Evolutionary conservation across 768 basidiomycete genomes (phyloP).

Genomic region (Lentinula detonsa): DNA sequence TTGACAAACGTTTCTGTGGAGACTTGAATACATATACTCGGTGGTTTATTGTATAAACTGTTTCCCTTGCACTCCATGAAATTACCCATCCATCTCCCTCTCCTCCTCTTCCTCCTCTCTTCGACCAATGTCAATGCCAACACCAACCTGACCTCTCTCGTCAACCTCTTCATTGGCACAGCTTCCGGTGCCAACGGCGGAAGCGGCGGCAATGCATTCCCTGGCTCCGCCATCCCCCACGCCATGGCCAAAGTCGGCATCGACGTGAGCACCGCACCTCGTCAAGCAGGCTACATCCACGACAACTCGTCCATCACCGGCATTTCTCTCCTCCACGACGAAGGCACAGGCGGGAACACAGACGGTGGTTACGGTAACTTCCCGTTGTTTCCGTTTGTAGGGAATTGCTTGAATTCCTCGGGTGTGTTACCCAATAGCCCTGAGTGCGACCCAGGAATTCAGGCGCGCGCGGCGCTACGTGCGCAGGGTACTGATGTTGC

Average conservation of each 20-base stretch:
- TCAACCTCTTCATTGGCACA: conserved; percentile 47
- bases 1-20: neutral
- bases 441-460: conserved; percentile 33
- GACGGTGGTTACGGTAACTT: conserved; percentile 47
- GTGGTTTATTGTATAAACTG: too few species aligned
- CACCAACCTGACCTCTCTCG: conserved; percentile 35
- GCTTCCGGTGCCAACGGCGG: conserved; percentile 38
- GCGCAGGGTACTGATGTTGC: conserved; percentile 39
- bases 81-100: too few species aligned
- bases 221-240: conserved; percentile 42
- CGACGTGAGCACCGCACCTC: conserved; percentile 40
- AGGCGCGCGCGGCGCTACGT: conserved; percentile 32
- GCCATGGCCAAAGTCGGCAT: conserved; percentile 53
- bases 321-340: conserved; percentile 48
- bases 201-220: conserved; percentile 44
- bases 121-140: neutral
- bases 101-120: neutral
- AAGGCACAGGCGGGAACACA: conserved; percentile 48
- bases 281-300: conserved; percentile 45
- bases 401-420: neutral
- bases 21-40: neutral
- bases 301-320: conserved; percentile 35
- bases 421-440: conserved; percentile 16
- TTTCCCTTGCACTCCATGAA: neutral
- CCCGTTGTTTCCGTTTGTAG: conserved; percentile 37